Evolutionary conservation across 2,329 filamentous ascomycete species (phyloP).

Genomic region (Tolypocladium endophyticum): DNA sequence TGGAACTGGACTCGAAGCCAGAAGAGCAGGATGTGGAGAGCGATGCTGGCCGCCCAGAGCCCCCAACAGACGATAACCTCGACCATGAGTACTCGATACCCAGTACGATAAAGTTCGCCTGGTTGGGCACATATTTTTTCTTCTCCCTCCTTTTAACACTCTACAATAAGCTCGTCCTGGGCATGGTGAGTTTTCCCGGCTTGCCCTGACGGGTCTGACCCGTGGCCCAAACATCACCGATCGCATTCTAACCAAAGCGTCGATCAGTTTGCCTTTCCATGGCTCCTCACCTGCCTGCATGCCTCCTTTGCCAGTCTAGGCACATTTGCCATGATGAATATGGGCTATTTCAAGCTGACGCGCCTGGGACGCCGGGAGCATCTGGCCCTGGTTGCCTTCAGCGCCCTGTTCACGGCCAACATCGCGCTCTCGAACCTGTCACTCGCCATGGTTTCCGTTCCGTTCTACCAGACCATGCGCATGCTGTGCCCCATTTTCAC

Average conservation of each 20-base stretch:
- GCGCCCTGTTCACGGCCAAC: constrained; percentile 51
- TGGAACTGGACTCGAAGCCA: constrained; percentile 17
- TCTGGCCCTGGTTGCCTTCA: constrained; percentile 46
- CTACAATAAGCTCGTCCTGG: constrained; percentile 49
- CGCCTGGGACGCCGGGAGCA: constrained; percentile 41
- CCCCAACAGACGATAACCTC: constrained; percentile 22
- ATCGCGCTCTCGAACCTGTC: constrained; percentile 55
- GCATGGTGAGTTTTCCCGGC: constrained; percentile 27
- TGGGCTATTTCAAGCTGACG: constrained; percentile 42
- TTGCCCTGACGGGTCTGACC: background rate
- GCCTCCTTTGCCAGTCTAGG: constrained; percentile 46
- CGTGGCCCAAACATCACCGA: background rate
- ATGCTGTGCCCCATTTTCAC: constrained; percentile 53
- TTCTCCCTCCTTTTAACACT: constrained; percentile 38
- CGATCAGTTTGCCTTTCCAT: constrained; percentile 45
- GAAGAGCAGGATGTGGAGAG: constrained; percentile 21
- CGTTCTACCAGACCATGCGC: constrained; percentile 55
- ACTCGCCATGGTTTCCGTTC: constrained; percentile 51
- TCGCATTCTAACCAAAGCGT: background rate
- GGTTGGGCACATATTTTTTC: constrained; percentile 41
- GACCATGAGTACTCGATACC: constrained; percentile 34
- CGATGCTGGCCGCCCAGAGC: constrained; percentile 15
- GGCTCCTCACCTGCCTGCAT: constrained; percentile 49
- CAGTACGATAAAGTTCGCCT: constrained; percentile 35
- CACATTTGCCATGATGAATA: constrained; percentile 39